These are phyloP conservation scores for Zarea fungicola DNA, from an alignment of 2,329 filamentous ascomycete species.

Conservation along the genomic window DNA sequence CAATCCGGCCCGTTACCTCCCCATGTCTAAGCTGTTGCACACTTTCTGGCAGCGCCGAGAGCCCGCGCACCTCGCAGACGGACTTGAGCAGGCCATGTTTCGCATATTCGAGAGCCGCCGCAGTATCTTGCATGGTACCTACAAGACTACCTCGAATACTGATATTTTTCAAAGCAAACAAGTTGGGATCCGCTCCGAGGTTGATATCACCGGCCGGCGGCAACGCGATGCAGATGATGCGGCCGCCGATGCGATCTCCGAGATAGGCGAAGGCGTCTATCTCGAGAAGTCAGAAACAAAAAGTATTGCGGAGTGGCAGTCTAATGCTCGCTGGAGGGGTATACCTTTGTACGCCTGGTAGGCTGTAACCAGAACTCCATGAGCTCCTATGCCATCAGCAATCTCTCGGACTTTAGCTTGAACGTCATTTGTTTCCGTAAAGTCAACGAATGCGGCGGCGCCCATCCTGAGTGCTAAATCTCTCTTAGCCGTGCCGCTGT, in stretches of 20 bases:
- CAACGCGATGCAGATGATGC: too few species aligned
- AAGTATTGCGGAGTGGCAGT: too few species aligned
- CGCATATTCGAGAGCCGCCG: not conserved
- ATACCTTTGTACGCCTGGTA: too few species aligned
- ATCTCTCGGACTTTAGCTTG: not conserved
- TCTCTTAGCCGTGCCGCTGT: not conserved
- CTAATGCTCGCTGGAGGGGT: too few species aligned
- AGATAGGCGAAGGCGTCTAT: too few species aligned
- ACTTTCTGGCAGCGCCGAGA: too few species aligned
- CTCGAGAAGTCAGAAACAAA: too few species aligned
- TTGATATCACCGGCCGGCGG: not conserved
- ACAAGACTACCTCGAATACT: not conserved
- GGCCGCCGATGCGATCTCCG: too few species aligned
- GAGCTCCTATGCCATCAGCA: not conserved
- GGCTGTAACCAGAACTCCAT: not conserved
- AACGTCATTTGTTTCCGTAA: not conserved
- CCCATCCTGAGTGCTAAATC: not conserved
- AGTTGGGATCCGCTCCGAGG: not conserved
- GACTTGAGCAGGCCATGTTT: not conserved
- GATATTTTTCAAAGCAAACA: not conserved
- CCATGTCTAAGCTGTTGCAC: too few species aligned
- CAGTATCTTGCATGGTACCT: not conserved
- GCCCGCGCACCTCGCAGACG: not conserved
- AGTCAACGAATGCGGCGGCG: not conserved
- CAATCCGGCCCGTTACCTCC: too few species aligned